Base-by-base conservation (phyloP, 1,284 basidiomycete species). In the Leccinum pallidistipes region DNA sequence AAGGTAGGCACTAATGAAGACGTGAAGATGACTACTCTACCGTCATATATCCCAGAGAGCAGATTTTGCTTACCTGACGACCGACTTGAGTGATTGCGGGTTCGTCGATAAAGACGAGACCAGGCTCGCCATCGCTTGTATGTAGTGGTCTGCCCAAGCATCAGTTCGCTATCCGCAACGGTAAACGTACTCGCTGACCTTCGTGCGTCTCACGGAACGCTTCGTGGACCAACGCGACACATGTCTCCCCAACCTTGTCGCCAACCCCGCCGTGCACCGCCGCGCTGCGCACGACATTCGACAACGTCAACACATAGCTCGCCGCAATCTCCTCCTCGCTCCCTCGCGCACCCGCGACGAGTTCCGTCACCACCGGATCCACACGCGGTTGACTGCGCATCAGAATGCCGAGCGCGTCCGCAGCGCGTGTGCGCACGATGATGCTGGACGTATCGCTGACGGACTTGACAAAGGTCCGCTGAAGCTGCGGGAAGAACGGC, bases 401-500 rank as follows among this genome's bases (percentile, higher is more conserved):
- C 72, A 99, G 5, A 18, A 45, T 11, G 43, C 43, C 43, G 10
- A 99, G 82, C 31, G 92, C 96, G 32, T 87, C 82, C 0, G 89
- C 94, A 0, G 95, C 96, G 58, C 86, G 87, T 62, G 80, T 88
- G 56, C 97, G 87, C 31, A 99, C 95, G 18, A 86, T 87, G 2
- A 84, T 79, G 66, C 92, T 93, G 1, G 90, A 84, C 1, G 90
- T 78, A 74, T 99, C 97, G 62, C 89, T 85, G 0, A 92, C 85
- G 43, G 94, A 94, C 78, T 99, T 99, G 76, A 98, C 91, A 73
- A 99, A 99, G 0, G 95, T 98, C 45, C 97, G 86, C 74, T 98
- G 97, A 40, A 99, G 80, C 74, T 99, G 97, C 2, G 97, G 97
- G 83, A 98, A 98, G 88, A 99, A 99, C 0, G 97, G 96, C 74